Evolutionary conservation across 1,139 yeast genomes (phyloP).

Genomic region (Magnusiomyces suaveolens): DNA sequence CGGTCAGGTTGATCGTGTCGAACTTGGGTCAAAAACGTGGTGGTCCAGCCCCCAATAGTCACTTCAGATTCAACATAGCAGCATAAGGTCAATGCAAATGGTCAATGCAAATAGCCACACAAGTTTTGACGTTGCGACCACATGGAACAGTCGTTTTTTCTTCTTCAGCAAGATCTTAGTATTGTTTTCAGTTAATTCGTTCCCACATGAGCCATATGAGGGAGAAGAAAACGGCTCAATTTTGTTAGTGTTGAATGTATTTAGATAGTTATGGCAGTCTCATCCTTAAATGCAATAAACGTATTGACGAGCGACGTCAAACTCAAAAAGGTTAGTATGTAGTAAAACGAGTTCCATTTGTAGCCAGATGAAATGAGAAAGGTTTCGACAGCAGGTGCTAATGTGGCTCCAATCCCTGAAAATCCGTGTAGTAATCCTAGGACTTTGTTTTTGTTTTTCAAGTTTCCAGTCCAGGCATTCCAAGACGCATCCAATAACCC

Average conservation of each 20-base stretch:
- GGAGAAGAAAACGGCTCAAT: not conserved
- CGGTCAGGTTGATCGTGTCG: slow-evolving; percentile 40
- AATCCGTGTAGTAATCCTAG: slow-evolving; percentile 49
- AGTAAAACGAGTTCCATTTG: slow-evolving; percentile 47
- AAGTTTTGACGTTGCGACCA: slow-evolving; percentile 28
- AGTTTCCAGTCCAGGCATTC: slow-evolving; percentile 46
- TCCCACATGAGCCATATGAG: no score
- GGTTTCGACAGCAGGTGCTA: slow-evolving; percentile 52
- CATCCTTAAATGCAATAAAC: slow-evolving; percentile 20
- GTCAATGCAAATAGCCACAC: no score
- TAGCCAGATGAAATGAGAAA: slow-evolving; percentile 41
- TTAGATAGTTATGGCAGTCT: slow-evolving; percentile 14
- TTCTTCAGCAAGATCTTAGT: no score
- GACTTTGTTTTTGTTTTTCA: slow-evolving; percentile 41
- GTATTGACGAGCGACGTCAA: slow-evolving; percentile 21
- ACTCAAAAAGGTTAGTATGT: slow-evolving; percentile 39
- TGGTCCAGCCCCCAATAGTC: slow-evolving; percentile 62
- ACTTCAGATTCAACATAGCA: slow-evolving; percentile 65
- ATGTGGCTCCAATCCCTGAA: slow-evolving; percentile 58
- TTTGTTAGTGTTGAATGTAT: not conserved
- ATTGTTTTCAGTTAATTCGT: no score
- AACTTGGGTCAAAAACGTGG: slow-evolving; percentile 50
- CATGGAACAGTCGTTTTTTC: not conserved
- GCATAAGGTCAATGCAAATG: slow-evolving; percentile 44
- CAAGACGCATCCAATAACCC: slow-evolving; percentile 49